Percentiles rank a stretch among this genome's conserved stretches.
Evolutionary conservation across 495 filamentous ascomycete genomes (phyloP).

Genomic region (Neurospora sp.): DNA sequence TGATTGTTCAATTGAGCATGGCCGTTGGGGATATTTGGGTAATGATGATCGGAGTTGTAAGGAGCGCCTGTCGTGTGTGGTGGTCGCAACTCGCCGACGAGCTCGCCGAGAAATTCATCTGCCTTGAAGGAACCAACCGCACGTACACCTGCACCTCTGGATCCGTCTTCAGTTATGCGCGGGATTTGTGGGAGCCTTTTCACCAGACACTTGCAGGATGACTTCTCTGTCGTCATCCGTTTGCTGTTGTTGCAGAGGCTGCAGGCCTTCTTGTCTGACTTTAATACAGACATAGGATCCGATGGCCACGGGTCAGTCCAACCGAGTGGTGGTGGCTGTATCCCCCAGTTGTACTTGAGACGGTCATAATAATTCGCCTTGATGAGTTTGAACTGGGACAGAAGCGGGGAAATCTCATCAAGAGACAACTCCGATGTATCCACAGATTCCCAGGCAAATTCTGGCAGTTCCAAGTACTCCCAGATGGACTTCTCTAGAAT

Average conservation of each 20-base stretch:
- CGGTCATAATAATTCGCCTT: slow-evolving; percentile 10
- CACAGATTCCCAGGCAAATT: slow-evolving; percentile 18
- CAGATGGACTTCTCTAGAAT: slow-evolving; percentile 13
- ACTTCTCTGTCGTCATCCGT: not conserved
- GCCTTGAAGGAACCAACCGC: slow-evolving; percentile 4
- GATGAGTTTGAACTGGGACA: slow-evolving; percentile 10
- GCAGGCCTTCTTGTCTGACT: slow-evolving; percentile 6
- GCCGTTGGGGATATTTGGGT: not conserved
- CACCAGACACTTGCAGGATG: slow-evolving; percentile 10
- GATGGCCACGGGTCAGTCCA: slow-evolving; percentile 18
- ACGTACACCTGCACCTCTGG: slow-evolving; percentile 14
- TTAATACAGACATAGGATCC: slow-evolving; percentile 10
- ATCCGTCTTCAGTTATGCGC: slow-evolving; percentile 13
- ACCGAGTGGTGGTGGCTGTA: slow-evolving; percentile 4
- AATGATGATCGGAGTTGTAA: not conserved
- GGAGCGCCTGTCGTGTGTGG: not conserved
- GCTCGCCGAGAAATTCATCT: slow-evolving; percentile 16
- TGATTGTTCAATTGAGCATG: not conserved
- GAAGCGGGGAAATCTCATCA: slow-evolving; percentile 9
- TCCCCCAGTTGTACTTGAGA: slow-evolving; percentile 3
- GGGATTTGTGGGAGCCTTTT: slow-evolving; percentile 9
- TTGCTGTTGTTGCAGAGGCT: slow-evolving; percentile 10
- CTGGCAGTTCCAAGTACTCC: slow-evolving; percentile 13
- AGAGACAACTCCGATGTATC: slow-evolving; percentile 6
- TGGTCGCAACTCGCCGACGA: slow-evolving; percentile 20